Evolutionary conservation across 2,329 filamentous ascomycete species (phyloP).

Genomic region (Pseudocercospora musae): DNA sequence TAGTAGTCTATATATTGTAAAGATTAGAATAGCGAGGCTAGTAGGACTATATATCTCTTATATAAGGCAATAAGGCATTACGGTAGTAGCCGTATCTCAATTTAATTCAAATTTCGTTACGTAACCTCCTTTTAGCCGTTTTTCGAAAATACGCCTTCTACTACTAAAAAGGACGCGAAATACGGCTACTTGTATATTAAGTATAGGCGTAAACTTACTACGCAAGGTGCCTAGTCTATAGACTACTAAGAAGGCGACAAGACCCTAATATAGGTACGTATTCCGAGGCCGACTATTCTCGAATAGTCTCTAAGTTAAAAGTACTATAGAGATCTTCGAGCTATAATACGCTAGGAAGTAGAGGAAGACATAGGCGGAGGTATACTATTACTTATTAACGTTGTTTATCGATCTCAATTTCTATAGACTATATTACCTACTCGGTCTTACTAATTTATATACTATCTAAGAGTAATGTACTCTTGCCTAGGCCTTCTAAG

Average conservation of each 20-base stretch:
- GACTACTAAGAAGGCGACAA: constrained; percentile 7
- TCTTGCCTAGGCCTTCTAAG: constrained; percentile 21
- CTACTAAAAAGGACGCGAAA: no score
- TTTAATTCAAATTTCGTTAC: no score
- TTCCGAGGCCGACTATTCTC: constrained; percentile 18
- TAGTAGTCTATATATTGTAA: no score
- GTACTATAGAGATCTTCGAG: constrained; percentile 23
- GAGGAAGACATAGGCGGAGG: constrained; percentile 14
- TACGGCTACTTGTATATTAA: no score
- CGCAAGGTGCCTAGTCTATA: constrained; percentile 18
- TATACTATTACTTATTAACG: constrained; percentile 11
- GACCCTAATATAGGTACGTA: constrained; percentile 10
- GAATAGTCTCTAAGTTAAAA: constrained; percentile 20
- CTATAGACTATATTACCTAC: constrained; percentile 3
- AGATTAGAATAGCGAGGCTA: no score
- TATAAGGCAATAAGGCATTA: no score
- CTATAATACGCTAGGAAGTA: constrained; percentile 17
- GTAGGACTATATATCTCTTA: no score
- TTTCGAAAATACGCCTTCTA: no score
- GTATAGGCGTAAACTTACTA: no score
- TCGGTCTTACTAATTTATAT: constrained; percentile 7
- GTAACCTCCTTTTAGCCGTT: no score
- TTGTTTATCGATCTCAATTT: not conserved
- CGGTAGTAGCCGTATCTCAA: no score
- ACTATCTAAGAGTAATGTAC: constrained; percentile 1